phyloP scores from a whole-genome alignment of 148 eudicot genomes.

The Rhododendron ferrugineum region DNA sequence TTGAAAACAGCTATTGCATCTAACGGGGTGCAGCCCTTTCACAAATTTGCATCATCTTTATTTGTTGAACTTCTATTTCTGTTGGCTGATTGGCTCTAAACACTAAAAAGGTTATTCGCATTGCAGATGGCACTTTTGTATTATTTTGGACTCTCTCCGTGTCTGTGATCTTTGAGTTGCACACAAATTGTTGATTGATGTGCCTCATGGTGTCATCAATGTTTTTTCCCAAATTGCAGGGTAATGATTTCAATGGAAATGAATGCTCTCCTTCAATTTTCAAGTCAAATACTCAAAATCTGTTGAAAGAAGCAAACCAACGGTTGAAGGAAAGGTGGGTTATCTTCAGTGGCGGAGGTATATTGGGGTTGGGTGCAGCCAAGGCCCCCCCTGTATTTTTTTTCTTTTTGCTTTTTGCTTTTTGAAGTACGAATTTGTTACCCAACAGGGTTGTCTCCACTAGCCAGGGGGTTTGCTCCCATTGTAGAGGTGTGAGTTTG shows the following conservation, averaged over 20 bases:
- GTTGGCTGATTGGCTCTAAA: neutral
- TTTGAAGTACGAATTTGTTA: neutral
- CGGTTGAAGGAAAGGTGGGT: slow-evolving; percentile 50
- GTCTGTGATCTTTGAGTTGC: neutral
- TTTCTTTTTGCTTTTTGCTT: neutral
- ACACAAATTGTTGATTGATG: neutral
- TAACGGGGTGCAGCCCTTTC: neutral
- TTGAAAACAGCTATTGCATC: neutral
- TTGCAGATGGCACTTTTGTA: neutral
- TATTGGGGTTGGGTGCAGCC: too few species aligned
- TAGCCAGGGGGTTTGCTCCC: neutral
- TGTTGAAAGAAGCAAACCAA: slow-evolving; percentile 50
- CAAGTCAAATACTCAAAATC: slow-evolving; percentile 18
- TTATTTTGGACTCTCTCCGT: neutral
- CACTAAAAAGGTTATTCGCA: neutral
- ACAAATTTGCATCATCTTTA: neutral
- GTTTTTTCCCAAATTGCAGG: slow-evolving; percentile 30
- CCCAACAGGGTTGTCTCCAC: neutral
- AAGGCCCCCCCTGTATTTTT: neutral
- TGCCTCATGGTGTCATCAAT: neutral
- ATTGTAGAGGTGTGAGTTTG: neutral
- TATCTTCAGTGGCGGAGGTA: neutral
- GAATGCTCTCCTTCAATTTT: slow-evolving; percentile 13
- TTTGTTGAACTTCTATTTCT: neutral
- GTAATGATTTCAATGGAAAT: slow-evolving; percentile 18